phyloP scores from a whole-genome alignment of 2,329 filamentous ascomycete species.

The Ophidiomyces ophidiicola region DNA sequence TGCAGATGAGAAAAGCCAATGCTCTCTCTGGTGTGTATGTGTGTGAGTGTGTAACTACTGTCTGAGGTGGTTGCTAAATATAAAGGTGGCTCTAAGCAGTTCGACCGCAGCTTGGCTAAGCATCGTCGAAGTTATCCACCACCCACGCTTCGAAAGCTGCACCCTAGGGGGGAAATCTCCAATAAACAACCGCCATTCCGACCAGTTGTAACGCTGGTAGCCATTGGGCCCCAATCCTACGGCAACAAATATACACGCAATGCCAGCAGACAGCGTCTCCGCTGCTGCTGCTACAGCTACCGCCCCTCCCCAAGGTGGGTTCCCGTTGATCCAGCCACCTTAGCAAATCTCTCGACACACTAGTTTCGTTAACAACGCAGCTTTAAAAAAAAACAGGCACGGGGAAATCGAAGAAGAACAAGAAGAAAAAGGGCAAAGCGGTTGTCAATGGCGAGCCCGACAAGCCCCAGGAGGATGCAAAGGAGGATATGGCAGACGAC shows the following conservation, averaged over 20 bases:
- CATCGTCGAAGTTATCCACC: too few relatives aligned
- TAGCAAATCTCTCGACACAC: background rate
- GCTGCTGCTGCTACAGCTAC: slow-evolving; percentile 15
- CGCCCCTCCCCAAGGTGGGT: slow-evolving; percentile 19
- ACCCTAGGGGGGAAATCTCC: too few relatives aligned
- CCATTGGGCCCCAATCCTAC: background rate
- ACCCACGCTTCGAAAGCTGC: too few relatives aligned
- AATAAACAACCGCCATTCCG: too few relatives aligned
- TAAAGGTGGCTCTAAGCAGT: too few relatives aligned
- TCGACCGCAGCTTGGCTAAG: too few relatives aligned
- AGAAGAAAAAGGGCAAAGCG: slow-evolving; percentile 44
- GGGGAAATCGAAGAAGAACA: slow-evolving; percentile 46
- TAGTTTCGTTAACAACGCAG: background rate
- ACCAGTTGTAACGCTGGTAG: too few relatives aligned
- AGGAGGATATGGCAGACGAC: slow-evolving; percentile 19
- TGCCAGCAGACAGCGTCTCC: slow-evolving; percentile 11
- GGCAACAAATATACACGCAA: slow-evolving; percentile 4
- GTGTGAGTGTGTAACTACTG: too few relatives aligned
- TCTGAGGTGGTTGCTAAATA: too few relatives aligned
- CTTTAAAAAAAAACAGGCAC: slow-evolving; percentile 22
- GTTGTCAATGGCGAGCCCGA: slow-evolving; percentile 28
- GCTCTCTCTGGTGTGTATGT: too few relatives aligned
- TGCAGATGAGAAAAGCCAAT: too few relatives aligned
- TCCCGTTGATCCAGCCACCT: background rate
- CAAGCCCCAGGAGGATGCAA: slow-evolving; percentile 13